Evolutionary conservation across 2,329 filamentous ascomycete species (phyloP).

Genomic region (Phaeosphaeria sp.): DNA sequence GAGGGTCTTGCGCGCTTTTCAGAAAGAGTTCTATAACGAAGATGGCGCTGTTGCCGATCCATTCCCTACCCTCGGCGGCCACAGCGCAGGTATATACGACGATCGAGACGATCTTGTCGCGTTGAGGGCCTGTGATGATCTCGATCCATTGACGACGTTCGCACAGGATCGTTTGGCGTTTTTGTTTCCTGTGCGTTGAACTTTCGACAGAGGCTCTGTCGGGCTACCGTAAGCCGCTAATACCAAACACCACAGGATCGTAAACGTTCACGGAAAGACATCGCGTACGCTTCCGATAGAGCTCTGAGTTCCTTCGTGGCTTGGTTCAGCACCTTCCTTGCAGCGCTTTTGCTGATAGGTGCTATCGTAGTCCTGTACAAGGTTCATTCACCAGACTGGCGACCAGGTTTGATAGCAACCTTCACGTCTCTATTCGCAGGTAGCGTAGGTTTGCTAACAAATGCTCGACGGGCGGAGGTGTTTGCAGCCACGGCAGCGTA

Average conservation of each 20-base stretch:
- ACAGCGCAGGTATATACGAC: constrained; percentile 14
- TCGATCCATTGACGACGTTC: constrained; percentile 26
- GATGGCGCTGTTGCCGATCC: not conserved
- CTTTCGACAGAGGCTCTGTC: not conserved
- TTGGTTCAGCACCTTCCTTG: constrained; percentile 18
- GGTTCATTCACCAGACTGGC: constrained; percentile 9
- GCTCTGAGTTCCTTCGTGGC: constrained; percentile 15
- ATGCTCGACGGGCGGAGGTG: constrained; percentile 21
- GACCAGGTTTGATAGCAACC: constrained; percentile 9
- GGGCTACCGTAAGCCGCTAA: not conserved
- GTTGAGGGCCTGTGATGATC: constrained; percentile 25
- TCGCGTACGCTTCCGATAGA: constrained; percentile 17
- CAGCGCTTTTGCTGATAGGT: constrained; percentile 21
- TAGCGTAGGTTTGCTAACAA: constrained; percentile 21
- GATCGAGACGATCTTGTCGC: constrained; percentile 28
- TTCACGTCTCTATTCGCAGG: constrained; percentile 24
- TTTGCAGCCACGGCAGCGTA: constrained; percentile 25
- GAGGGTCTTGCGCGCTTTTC: constrained; percentile 3
- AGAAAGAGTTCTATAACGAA: constrained; percentile 1
- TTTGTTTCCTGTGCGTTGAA: constrained; percentile 11
- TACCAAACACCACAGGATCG: constrained; percentile 8
- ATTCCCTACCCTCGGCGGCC: constrained; percentile 16
- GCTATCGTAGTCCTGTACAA: constrained; percentile 20
- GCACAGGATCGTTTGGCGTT: constrained; percentile 14
- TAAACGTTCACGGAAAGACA: constrained; percentile 9